A percentile compares a stretch with the other conserved stretches of the same genome.
These are phyloP conservation scores for Solanum chiquidenum DNA, from an alignment of 257 asterid genomes.

Conservation along the genomic window DNA sequence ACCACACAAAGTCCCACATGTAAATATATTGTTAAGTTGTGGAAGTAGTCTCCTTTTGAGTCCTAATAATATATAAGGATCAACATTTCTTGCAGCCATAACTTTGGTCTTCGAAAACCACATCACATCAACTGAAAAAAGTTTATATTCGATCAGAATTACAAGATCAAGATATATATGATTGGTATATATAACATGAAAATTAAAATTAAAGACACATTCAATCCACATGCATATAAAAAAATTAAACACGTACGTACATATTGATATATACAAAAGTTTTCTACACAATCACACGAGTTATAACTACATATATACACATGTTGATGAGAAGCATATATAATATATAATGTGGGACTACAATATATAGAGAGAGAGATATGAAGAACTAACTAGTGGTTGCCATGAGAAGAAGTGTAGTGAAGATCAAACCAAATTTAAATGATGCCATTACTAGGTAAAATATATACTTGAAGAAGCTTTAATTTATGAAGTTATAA, in stretches of 20 bases:
- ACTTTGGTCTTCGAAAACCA: not conserved
- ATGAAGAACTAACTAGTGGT: not conserved
- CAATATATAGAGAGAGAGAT: not conserved
- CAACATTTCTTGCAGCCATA: not conserved
- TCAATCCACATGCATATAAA: not conserved
- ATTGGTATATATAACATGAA: not conserved
- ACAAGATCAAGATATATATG: not conserved
- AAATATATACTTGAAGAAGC: not conserved
- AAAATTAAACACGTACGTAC: not conserved
- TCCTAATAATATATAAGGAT: not conserved
- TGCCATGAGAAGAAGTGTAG: not conserved
- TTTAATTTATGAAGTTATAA: not conserved
- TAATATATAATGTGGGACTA: not conserved
- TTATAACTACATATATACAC: too few relatives aligned
- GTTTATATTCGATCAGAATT: not conserved
- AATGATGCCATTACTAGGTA: not conserved
- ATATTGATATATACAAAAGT: not conserved
- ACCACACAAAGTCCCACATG: not conserved
- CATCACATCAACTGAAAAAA: not conserved
- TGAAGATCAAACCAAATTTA: not conserved
- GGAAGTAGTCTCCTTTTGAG: not conserved
- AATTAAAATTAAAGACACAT: not conserved
- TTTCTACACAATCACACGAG: not conserved
- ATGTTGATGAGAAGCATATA: not conserved
- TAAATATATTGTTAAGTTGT: not conserved